Conservation (phyloP, 768 basidiomycete species). For the Termitomyces titanicus region DNA sequence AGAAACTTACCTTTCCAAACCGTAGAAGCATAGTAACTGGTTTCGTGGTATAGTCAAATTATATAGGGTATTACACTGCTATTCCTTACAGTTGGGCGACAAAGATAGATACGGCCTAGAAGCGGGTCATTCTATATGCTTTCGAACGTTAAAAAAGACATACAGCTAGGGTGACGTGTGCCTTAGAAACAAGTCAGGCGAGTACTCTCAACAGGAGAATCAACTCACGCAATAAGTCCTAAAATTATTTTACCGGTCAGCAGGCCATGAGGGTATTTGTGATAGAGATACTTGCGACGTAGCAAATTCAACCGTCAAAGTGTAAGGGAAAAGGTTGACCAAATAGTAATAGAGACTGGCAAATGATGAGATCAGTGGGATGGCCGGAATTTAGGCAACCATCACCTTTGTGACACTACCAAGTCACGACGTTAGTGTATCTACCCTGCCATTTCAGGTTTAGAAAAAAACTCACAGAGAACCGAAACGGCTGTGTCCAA, state of each 20-base stretch:
- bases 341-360: constrained; percentile 15
- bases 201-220: background rate
- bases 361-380: background rate
- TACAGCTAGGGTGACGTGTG: constrained; percentile 14
- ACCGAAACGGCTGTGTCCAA: constrained; percentile 12
- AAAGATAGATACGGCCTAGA: constrained; percentile 10
- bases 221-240: constrained; percentile 13
- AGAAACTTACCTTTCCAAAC: constrained; percentile 11
- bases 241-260: background rate
- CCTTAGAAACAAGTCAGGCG: background rate
- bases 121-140: background rate
- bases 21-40: constrained; percentile 10
- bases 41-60: background rate
- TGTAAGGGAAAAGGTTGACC: constrained; percentile 17
- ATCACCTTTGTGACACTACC: constrained; percentile 14
- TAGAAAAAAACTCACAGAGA: constrained; percentile 7
- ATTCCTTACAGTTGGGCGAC: constrained; percentile 10
- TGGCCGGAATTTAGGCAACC: background rate
- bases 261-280: background rate
- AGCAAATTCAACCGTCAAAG: constrained; percentile 11
- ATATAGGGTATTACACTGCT: background rate
- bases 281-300: constrained; percentile 8
- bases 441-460: background rate
- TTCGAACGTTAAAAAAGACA: background rate
- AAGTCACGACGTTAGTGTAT: background rate